Base-by-base conservation (phyloP, 306 rosid genomes). In the Senna siamea region DNA sequence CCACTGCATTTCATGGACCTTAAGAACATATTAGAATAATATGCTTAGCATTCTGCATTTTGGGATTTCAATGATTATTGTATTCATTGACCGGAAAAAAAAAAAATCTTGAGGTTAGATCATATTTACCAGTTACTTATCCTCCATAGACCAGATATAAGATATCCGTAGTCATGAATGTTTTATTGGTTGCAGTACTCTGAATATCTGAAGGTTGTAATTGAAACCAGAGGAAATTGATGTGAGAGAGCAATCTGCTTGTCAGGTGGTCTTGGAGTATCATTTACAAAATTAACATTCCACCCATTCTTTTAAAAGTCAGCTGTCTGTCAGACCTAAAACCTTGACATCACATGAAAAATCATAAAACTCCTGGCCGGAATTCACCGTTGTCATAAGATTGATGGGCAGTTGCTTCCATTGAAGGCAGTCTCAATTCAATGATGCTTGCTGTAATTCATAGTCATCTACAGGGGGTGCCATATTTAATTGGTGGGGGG, bases 301-400 rank as follows among this genome's bases (percentile, higher is more conserved):
- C 44, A 55, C 19, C 12, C 22, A 12, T 60, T 19, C n/a, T 11
- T 41, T 41, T 67, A 1, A 14, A 20, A 68, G 68, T 46, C 69
- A 47, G 62, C 62, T 0, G n/a, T 3, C 17, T 44, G 54, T 4
- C 20, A 2, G 17, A 44, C 15, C 54, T 15, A 48, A n/a, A 22
- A 14, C 40, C 22, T 23, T 35, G 53, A 30, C 62, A 23, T 59
- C 44, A 22, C 54, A 23, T 13, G 51, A 35, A 56, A 26, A 74
- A 35, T 68, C 12, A 28, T 4, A 38, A 41, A 6, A 32, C 54
- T 67, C 14, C 59, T 51, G 48, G 51, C 54, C 51, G 35, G 40
- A 56, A 58, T 64, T 56, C 56, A 40, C 48, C 47, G 5, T 56
- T 69, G 67, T 69, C 58, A 28, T 35, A 23, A 51, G 76, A 52